Evolutionary conservation across 2,329 filamentous ascomycete genomes (phyloP).

Genomic region (Verticillium alfalfae): DNA sequence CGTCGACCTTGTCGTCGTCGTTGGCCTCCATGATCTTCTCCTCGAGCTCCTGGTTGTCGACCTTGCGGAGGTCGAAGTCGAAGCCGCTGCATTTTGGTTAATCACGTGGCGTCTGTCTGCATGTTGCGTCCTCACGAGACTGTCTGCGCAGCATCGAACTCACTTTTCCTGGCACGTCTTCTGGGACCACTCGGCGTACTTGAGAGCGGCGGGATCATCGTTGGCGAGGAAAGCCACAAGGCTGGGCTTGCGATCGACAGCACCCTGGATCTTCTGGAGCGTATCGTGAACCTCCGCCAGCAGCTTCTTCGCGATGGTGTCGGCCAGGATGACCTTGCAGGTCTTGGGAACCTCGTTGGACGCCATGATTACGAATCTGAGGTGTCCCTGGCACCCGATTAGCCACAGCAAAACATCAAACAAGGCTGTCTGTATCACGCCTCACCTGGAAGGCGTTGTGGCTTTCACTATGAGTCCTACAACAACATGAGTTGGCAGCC

Average conservation of each 20-base stretch:
- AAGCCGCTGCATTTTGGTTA: constrained; percentile 61
- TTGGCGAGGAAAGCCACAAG: constrained; percentile 92
- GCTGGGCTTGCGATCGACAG: constrained; percentile 54
- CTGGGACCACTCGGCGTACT: constrained; percentile 96
- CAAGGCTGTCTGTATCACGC: neutral
- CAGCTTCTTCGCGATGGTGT: constrained; percentile 77
- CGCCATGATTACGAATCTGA: constrained; percentile 24
- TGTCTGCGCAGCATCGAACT: constrained; percentile 29
- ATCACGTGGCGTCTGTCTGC: neutral
- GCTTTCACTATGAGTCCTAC: neutral
- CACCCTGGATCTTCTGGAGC: constrained; percentile 63
- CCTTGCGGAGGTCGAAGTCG: constrained; percentile 75
- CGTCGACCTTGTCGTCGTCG: constrained; percentile 69
- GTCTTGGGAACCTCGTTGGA: constrained; percentile 49
- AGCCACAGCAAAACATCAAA: neutral
- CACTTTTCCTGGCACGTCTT: constrained; percentile 96
- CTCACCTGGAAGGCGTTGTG: neutral
- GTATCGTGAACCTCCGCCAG: constrained; percentile 73
- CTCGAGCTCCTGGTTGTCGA: constrained; percentile 85
- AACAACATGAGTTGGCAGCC: neutral
- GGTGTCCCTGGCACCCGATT: neutral
- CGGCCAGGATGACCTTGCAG: constrained; percentile 91
- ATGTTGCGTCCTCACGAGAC: neutral
- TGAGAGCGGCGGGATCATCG: constrained; percentile 79
- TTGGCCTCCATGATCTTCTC: constrained; percentile 85